Conservation (phyloP, 1,139 yeast species). For the Meyerozyma athensensis region DNA sequence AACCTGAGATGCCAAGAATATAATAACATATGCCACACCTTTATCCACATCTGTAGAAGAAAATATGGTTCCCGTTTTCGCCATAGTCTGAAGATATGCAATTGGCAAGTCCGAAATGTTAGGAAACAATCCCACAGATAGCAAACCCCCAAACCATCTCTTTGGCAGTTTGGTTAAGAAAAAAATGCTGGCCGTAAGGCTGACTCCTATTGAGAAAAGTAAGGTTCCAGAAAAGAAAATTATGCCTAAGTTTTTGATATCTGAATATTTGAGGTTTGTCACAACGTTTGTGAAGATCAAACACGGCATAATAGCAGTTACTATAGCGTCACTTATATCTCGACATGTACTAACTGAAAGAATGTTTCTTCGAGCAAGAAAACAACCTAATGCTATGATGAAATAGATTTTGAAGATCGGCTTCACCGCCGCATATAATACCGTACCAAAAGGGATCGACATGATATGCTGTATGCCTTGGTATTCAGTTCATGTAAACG, state of each 20-base stretch:
- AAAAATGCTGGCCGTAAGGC: conserved; percentile 30
- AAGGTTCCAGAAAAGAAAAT: conserved; percentile 52
- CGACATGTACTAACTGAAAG: conserved; percentile 69
- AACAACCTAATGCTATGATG: conserved; percentile 66
- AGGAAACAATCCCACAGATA: conserved; percentile 61
- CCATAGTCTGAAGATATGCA: conserved; percentile 79
- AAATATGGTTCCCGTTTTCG: conserved; percentile 57
- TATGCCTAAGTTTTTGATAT: conserved; percentile 73
- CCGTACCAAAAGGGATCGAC: conserved; percentile 48
- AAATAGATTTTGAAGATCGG: conserved; percentile 84
- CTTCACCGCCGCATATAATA: conserved; percentile 76
- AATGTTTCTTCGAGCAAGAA: conserved; percentile 61
- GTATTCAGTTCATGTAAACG: too few relatives aligned
- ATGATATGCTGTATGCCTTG: not conserved
- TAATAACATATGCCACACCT: conserved; percentile 85
- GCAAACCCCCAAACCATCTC: conserved; percentile 74
- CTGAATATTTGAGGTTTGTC: conserved; percentile 60
- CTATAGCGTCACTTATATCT: conserved; percentile 68
- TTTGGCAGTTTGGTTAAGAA: conserved; percentile 52
- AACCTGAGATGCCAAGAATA: conserved; percentile 69
- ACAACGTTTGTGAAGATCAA: conserved; percentile 76
- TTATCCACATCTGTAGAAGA: conserved; percentile 54
- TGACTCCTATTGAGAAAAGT: conserved; percentile 35
- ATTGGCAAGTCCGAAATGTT: conserved; percentile 83
- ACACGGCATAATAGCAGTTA: conserved; percentile 72